A percentile compares a stretch with the other conserved stretches of the same genome.
These are phyloP conservation scores for Cytospora schulzeri DNA, from an alignment of 2,329 filamentous ascomycete species.

Conservation along the genomic window DNA sequence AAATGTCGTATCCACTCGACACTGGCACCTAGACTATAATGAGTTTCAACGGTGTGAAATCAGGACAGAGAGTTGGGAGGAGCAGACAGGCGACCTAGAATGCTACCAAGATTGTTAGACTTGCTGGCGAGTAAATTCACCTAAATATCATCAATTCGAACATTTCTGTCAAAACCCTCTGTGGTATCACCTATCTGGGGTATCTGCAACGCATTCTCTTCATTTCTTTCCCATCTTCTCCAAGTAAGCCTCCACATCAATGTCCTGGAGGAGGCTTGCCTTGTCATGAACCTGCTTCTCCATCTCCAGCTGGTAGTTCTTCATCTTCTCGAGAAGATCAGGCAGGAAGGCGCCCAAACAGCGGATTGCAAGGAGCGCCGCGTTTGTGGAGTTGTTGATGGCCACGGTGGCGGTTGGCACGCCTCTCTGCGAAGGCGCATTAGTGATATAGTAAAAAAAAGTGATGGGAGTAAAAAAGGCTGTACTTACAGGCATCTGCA, in stretches of 20 bases:
- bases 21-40: not conserved
- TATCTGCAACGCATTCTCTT: not conserved
- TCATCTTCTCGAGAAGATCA: slow-evolving; percentile 59
- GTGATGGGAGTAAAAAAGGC: slow-evolving; percentile 27
- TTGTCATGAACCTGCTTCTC: slow-evolving; percentile 66
- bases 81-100: not conserved
- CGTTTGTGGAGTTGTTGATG: slow-evolving; percentile 80
- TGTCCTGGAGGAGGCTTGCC: slow-evolving; percentile 56
- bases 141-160: slow-evolving; percentile 3
- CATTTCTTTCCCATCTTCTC: slow-evolving; percentile 39
- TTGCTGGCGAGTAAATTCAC: not conserved
- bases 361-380: slow-evolving; percentile 69
- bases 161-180: not conserved
- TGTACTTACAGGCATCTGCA: slow-evolving; percentile 70
- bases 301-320: slow-evolving; percentile 63
- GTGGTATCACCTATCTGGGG: not conserved
- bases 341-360: slow-evolving; percentile 63
- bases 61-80: not conserved
- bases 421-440: slow-evolving; percentile 50
- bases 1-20: not conserved
- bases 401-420: slow-evolving; percentile 75
- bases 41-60: not conserved
- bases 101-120: not conserved
- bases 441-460: slow-evolving; percentile 37
- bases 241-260: slow-evolving; percentile 60